phyloP scores from a whole-genome alignment of 73 alveolate genomes.

The Uronychia binucleata region DNA sequence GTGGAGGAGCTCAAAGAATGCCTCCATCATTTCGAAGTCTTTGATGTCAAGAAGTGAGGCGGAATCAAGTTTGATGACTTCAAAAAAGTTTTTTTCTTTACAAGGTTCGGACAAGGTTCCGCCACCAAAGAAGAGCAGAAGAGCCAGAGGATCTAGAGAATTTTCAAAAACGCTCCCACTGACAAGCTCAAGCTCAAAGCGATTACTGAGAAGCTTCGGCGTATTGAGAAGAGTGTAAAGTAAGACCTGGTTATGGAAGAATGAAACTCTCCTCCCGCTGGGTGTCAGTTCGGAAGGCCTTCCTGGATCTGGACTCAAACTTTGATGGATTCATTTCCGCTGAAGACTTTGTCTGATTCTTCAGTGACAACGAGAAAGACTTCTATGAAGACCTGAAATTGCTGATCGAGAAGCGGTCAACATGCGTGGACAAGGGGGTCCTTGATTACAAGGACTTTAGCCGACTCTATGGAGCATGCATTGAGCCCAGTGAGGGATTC shows the following conservation, averaged over 20 bases:
- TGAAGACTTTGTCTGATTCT: constrained; percentile 53
- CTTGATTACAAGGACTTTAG: constrained; percentile 61
- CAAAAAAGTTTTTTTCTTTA: constrained; percentile 52
- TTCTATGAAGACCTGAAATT: constrained; percentile 33
- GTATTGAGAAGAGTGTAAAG: constrained; percentile 32
- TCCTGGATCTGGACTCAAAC: constrained; percentile 58
- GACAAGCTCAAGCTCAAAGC: constrained; percentile 2
- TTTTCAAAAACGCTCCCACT: not conserved
- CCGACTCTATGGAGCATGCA: constrained; percentile 53
- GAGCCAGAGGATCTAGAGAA: not conserved
- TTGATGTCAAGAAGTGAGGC: not conserved
- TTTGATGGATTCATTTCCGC: constrained; percentile 67
- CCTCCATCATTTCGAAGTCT: constrained; percentile 1
- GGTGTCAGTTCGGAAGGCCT: constrained; percentile 63
- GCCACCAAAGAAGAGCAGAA: constrained; percentile 33
- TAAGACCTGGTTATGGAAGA: constrained; percentile 9
- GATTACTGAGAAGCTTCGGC: constrained; percentile 27
- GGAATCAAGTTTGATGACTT: constrained; percentile 47
- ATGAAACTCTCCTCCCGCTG: constrained; percentile 38
- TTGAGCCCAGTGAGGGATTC: constrained; percentile 60
- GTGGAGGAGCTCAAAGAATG: not conserved
- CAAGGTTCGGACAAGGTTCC: constrained; percentile 2
- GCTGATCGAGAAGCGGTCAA: constrained; percentile 7
- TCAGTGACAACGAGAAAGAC: constrained; percentile 29
- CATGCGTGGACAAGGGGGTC: not conserved